These are phyloP conservation scores for Hirschioporus abietinus DNA, from an alignment of 768 basidiomycete genomes.

Conservation along the genomic window DNA sequence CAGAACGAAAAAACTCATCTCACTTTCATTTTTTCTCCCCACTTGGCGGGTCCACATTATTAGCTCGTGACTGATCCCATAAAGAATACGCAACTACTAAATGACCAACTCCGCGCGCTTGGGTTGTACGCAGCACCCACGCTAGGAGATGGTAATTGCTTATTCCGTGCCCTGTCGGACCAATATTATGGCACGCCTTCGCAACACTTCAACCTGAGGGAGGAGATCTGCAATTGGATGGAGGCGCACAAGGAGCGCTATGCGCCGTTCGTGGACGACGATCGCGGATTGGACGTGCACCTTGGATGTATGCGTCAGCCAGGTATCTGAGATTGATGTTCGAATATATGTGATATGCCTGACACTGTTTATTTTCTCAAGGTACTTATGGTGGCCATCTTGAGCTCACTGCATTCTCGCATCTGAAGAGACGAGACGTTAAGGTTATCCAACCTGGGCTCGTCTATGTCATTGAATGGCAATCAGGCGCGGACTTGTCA, in stretches of 20 bases:
- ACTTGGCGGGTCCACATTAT: not conserved
- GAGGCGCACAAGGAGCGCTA: slow-evolving; percentile 63
- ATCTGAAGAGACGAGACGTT: slow-evolving; percentile 69
- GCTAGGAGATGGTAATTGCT: slow-evolving; percentile 87
- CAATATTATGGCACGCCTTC: slow-evolving; percentile 76
- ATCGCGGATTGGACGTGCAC: slow-evolving; percentile 70
- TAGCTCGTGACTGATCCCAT: slow-evolving; percentile 45
- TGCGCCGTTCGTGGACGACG: slow-evolving; percentile 83
- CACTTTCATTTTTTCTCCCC: not conserved
- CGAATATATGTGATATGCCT: not conserved
- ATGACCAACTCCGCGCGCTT: slow-evolving; percentile 65
- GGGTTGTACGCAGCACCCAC: slow-evolving; percentile 87
- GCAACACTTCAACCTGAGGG: slow-evolving; percentile 61
- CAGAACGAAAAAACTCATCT: not conserved
- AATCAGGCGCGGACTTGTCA: slow-evolving; percentile 44
- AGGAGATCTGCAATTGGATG: slow-evolving; percentile 82
- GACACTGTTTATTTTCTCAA: slow-evolving; percentile 21
- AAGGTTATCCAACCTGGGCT: slow-evolving; percentile 92
- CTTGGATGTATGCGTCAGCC: slow-evolving; percentile 73
- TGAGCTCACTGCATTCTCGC: slow-evolving; percentile 89
- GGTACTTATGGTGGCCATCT: slow-evolving; percentile 92
- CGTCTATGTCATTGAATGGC: slow-evolving; percentile 86
- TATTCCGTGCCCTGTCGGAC: slow-evolving; percentile 87
- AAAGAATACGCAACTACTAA: slow-evolving; percentile 61
- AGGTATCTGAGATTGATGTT: slow-evolving; percentile 34